Percentiles rank a stretch among this genome's conserved stretches.
Evolutionary conservation across 2,329 filamentous ascomycete genomes (phyloP).

Genomic region (Akanthomyces dipterigenus): DNA sequence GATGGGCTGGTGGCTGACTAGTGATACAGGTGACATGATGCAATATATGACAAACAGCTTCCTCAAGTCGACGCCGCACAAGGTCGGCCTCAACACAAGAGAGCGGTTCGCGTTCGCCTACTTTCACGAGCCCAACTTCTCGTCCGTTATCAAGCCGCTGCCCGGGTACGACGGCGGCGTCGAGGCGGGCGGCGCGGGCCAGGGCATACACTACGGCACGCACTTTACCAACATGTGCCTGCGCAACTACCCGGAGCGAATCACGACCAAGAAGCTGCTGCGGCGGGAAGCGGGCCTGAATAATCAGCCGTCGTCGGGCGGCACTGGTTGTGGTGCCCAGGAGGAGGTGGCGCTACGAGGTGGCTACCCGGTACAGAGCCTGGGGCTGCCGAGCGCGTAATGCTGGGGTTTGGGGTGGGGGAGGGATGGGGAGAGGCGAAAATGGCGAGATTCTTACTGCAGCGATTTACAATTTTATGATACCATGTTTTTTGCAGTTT

Average conservation of each 20-base stretch:
- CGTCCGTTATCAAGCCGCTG: slow-evolving; percentile 36
- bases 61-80: slow-evolving; percentile 42
- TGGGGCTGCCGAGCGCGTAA: not conserved
- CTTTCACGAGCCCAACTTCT: slow-evolving; percentile 45
- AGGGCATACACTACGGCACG: slow-evolving; percentile 44
- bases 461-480: not conserved
- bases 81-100: slow-evolving; percentile 41
- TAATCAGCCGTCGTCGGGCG: not conserved
- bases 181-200: slow-evolving; percentile 21
- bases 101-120: slow-evolving; percentile 44
- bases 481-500: too few species aligned
- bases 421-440: not conserved
- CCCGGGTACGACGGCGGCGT: slow-evolving; percentile 24
- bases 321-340: not conserved
- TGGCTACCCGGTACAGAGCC: not conserved
- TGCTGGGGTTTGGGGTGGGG: not conserved
- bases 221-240: slow-evolving; percentile 47
- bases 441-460: not conserved
- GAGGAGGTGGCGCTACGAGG: not conserved
- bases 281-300: not conserved
- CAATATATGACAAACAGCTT: slow-evolving; percentile 41
- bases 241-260: slow-evolving; percentile 40
- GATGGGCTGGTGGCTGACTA: not conserved
- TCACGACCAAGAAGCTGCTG: slow-evolving; percentile 34
- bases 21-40: slow-evolving; percentile 41